Percentiles rank a stretch among this genome's conserved stretches.
Conservation (phyloP, 306 rosid species). For the Casuarina cunninghamiana region DNA sequence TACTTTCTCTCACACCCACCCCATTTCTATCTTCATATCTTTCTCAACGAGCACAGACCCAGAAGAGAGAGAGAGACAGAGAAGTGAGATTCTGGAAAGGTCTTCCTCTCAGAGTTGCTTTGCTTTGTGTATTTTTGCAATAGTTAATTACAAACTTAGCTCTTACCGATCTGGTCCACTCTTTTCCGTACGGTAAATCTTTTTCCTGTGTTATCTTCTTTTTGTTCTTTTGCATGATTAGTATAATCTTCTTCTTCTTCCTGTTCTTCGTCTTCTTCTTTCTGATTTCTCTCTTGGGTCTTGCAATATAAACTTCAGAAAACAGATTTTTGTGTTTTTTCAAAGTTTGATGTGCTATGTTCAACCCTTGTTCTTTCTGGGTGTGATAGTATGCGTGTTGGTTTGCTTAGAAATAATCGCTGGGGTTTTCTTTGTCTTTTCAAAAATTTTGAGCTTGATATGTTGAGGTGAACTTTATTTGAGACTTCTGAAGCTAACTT, state of each 20-base stretch:
- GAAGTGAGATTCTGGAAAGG: slow-evolving; percentile 28
- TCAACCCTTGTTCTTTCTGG: neutral
- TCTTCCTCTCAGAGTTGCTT: slow-evolving; percentile 42
- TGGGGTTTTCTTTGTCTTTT: slow-evolving; percentile 12
- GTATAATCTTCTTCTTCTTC: neutral
- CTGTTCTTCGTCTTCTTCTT: neutral
- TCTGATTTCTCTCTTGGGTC: slow-evolving; percentile 10
- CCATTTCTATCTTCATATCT: slow-evolving; percentile 42
- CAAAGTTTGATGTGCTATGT: neutral
- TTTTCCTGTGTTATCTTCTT: slow-evolving; percentile 23
- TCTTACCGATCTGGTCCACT: slow-evolving; percentile 47
- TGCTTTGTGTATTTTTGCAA: slow-evolving; percentile 23
- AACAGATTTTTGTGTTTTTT: neutral
- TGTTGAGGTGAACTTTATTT: neutral
- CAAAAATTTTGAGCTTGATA: slow-evolving; percentile 27
- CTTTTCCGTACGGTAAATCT: slow-evolving; percentile 41
- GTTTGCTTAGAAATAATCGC: neutral
- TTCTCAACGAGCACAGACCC: slow-evolving; percentile 23
- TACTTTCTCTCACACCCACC: slow-evolving; percentile 43
- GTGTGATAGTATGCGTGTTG: neutral
- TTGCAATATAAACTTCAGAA: neutral
- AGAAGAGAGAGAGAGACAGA: slow-evolving; percentile 10
- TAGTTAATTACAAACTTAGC: slow-evolving; percentile 8
- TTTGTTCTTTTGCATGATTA: slow-evolving; percentile 4
- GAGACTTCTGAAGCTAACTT: neutral